Conservation (phyloP, 2,329 filamentous ascomycete genomes). For the Phaeoacremonium minimum region DNA sequence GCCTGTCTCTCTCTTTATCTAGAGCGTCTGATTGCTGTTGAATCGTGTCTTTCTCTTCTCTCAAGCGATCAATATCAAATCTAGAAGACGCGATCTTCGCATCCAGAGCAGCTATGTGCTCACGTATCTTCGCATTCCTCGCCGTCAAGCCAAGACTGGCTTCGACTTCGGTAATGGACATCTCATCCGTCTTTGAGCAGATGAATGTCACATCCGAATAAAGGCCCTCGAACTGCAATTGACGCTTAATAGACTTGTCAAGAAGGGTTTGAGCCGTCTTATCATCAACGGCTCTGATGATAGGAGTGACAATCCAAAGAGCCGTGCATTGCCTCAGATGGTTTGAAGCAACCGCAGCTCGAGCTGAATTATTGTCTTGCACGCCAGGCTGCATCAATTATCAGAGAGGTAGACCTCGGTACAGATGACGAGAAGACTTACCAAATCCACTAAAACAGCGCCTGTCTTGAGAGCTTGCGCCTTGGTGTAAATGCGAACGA, state of each 20-base stretch:
- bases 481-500: slow-evolving; percentile 34
- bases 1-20: too few relatives aligned
- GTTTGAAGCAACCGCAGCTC: slow-evolving; percentile 49
- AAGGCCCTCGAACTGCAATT: slow-evolving; percentile 54
- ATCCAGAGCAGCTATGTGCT: background rate
- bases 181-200: slow-evolving; percentile 60
- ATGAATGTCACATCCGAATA: slow-evolving; percentile 55
- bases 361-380: slow-evolving; percentile 55
- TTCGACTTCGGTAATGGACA: slow-evolving; percentile 18
- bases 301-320: slow-evolving; percentile 59
- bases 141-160: too few relatives aligned
- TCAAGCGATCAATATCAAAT: too few relatives aligned
- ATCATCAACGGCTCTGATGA: slow-evolving; percentile 55
- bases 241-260: slow-evolving; percentile 51
- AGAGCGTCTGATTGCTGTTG: too few relatives aligned
- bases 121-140: slow-evolving; percentile 1
- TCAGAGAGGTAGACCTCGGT: too few relatives aligned
- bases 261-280: slow-evolving; percentile 53
- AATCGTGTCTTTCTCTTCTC: too few relatives aligned
- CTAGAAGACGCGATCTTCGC: background rate
- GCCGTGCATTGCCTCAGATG: slow-evolving; percentile 61
- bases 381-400: slow-evolving; percentile 38
- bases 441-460: slow-evolving; percentile 38
- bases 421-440: too few relatives aligned
- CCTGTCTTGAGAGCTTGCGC: slow-evolving; percentile 26